Percentiles rank a stretch among this genome's conserved stretches.
These are phyloP conservation scores for Hortaea werneckii DNA, from an alignment of 2,329 filamentous ascomycete genomes.

Conservation along the genomic window DNA sequence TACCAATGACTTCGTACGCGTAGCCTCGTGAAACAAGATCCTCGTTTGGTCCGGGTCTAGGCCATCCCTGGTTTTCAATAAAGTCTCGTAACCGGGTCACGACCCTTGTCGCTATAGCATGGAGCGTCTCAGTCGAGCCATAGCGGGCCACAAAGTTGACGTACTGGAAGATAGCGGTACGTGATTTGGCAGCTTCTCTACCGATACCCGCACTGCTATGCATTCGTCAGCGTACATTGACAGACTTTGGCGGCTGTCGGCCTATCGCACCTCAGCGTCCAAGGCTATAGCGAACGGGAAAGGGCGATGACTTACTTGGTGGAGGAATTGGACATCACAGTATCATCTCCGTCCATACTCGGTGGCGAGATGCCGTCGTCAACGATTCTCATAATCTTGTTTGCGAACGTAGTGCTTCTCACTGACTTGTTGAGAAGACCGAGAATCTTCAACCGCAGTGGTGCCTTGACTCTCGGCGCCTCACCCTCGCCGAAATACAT, in stretches of 20 bases:
- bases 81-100: constrained; percentile 62
- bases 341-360: constrained; percentile 20
- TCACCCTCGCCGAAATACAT: constrained; percentile 58
- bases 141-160: constrained; percentile 78
- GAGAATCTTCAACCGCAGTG: constrained; percentile 69
- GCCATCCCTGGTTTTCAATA: constrained; percentile 76
- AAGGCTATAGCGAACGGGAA: no score
- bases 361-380: constrained; percentile 49
- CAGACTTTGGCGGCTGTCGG: no score
- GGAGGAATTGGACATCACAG: constrained; percentile 20
- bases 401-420: constrained; percentile 58
- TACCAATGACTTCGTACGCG: constrained; percentile 84
- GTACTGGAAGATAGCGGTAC: constrained; percentile 74
- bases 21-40: constrained; percentile 60
- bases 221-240: background rate
- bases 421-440: constrained; percentile 66
- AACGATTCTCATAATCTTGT: constrained; percentile 59
- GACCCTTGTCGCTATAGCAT: constrained; percentile 55
- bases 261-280: no score
- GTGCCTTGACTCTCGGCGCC: constrained; percentile 45
- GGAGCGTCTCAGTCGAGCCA: constrained; percentile 51
- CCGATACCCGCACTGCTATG: constrained; percentile 41
- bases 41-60: constrained; percentile 46
- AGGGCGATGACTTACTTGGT: constrained; percentile 13
- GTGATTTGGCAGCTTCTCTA: constrained; percentile 67